A percentile compares a stretch with the other conserved stretches of the same genome.
phyloP scores from a whole-genome alignment of 2,329 filamentous ascomycete species.

The Venturia nashicola region DNA sequence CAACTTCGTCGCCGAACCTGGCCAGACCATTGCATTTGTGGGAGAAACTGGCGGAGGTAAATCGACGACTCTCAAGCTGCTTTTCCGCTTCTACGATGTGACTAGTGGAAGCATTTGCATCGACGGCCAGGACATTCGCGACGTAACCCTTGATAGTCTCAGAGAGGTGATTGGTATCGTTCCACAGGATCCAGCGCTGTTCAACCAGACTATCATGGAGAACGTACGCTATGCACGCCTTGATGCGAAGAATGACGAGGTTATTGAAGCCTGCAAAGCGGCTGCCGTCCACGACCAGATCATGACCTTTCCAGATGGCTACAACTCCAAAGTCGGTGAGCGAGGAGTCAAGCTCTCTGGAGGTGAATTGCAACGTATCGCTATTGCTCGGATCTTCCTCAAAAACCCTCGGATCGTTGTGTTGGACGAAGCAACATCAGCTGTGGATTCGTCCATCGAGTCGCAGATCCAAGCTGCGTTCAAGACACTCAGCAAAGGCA shows the following conservation, averaged over 20 bases:
- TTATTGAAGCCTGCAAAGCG: conserved; percentile 46
- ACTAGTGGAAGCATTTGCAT: conserved; percentile 41
- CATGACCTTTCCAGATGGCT: conserved; percentile 37
- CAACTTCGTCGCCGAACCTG: conserved; percentile 36
- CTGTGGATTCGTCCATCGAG: conserved; percentile 65
- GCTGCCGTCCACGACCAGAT: conserved; percentile 56
- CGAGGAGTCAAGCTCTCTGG: conserved; percentile 42
- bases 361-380: conserved; percentile 54
- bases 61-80: conserved; percentile 48
- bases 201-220: conserved; percentile 51
- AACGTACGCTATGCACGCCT: conserved; percentile 53
- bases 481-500: conserved; percentile 42
- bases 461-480: conserved; percentile 54
- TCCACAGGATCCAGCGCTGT: conserved; percentile 51
- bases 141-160: conserved; percentile 45
- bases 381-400: conserved; percentile 62
- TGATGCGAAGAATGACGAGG: conserved; percentile 47
- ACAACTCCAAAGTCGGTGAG: conserved; percentile 28
- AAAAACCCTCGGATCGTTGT: conserved; percentile 73
- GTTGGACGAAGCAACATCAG: conserved; percentile 77
- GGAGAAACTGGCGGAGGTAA: conserved; percentile 53
- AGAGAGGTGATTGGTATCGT: conserved; percentile 50
- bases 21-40: conserved; percentile 47
- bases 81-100: conserved; percentile 49
- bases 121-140: conserved; percentile 47